Conservation (phyloP, 176 grass and related monocot species). For the Poa annua region DNA sequence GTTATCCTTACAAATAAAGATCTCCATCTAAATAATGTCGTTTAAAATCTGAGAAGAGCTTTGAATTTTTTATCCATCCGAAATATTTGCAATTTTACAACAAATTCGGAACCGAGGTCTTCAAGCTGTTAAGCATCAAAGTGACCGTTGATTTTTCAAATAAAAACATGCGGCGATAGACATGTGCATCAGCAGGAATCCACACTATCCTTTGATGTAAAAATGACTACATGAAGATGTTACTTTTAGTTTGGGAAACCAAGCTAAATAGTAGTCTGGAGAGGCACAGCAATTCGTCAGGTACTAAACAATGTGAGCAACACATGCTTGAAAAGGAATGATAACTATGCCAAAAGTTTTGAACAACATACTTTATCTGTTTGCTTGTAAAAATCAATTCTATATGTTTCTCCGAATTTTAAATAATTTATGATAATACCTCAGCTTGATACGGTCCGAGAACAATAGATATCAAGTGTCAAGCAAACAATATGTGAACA, state of each 20-base stretch:
- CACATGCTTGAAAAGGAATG: too few relatives aligned
- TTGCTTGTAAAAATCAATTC: too few relatives aligned
- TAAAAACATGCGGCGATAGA: not conserved
- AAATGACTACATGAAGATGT: not conserved
- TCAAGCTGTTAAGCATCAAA: not conserved
- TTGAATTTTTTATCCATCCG: not conserved
- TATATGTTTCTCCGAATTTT: too few relatives aligned
- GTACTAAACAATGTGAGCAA: not conserved
- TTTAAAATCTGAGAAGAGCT: not conserved
- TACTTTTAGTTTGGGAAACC: not conserved
- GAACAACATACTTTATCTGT: too few relatives aligned
- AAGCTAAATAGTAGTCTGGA: not conserved
- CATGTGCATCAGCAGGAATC: not conserved
- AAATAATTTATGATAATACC: too few relatives aligned
- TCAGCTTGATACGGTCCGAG: too few relatives aligned
- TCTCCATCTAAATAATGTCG: not conserved
- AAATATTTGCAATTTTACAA: not conserved
- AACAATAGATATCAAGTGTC: too few relatives aligned
- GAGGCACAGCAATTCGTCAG: not conserved
- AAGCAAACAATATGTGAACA: too few relatives aligned
- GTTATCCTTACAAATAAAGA: not conserved
- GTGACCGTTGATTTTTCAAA: not conserved
- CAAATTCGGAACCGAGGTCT: not conserved
- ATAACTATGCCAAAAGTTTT: too few relatives aligned
- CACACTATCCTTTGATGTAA: not conserved